Conservation (phyloP, 805 yeast genomes). For the Kodamaea restingae region DNA sequence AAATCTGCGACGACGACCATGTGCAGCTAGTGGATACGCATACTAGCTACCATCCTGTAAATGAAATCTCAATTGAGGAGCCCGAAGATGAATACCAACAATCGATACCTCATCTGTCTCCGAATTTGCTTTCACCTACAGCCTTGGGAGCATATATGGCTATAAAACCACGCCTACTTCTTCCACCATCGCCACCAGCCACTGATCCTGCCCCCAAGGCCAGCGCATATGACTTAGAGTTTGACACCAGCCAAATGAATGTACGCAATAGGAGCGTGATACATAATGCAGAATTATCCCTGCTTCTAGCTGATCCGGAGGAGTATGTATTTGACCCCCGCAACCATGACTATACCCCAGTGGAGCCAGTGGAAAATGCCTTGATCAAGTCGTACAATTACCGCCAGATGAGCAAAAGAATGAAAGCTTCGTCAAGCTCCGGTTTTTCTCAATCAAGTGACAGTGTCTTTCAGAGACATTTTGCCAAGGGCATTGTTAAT, state of each 20-base stretch:
- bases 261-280: slow-evolving; percentile 6
- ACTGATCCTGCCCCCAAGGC: slow-evolving; percentile 2
- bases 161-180: slow-evolving; percentile 26
- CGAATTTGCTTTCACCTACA: slow-evolving; percentile 33
- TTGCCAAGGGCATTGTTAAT: no score
- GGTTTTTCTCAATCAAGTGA: no score
- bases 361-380: slow-evolving; percentile 6
- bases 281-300: slow-evolving; percentile 5
- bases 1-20: neutral
- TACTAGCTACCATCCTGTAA: neutral
- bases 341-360: slow-evolving; percentile 6
- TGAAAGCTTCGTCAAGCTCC: neutral
- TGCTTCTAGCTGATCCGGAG: slow-evolving; percentile 10
- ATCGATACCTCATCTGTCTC: neutral
- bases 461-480: no score
- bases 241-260: slow-evolving; percentile 19
- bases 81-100: neutral
- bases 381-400: slow-evolving; percentile 15
- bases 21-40: neutral
- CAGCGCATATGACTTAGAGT: slow-evolving; percentile 22
- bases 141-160: slow-evolving; percentile 40
- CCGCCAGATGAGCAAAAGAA: slow-evolving; percentile 10
- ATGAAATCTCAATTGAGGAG: neutral
- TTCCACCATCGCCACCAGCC: slow-evolving; percentile 29
- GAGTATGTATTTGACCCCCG: slow-evolving; percentile 13